Base-by-base conservation (phyloP, 441 rosid species). In the Hura crepitans region DNA sequence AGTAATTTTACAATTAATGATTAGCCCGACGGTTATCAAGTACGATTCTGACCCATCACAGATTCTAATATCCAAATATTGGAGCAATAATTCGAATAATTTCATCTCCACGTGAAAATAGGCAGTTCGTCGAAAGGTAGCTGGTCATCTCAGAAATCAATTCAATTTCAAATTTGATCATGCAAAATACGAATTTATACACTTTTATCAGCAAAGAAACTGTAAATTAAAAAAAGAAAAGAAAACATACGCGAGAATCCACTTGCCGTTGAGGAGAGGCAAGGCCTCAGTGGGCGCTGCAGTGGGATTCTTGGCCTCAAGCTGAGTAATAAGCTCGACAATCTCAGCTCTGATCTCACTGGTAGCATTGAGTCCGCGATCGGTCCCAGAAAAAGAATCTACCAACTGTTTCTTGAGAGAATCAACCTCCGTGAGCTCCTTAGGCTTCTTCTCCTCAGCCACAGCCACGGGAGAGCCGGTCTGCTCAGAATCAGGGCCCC, bases 271-370 rank as follows among this genome's bases (percentile, higher is more conserved):
- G 82, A 94, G 94, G 60, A 85, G 82, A 77, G 85, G 46, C 75
- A 94, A 73, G 55, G 97, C 96, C 45, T 92, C 90, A 39, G 89
- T 94, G 0, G 99, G 97, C 0, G 88, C 89, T 0, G 97, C 85
- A 1, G 86, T 92, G 30, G 99, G 98, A 79, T 94, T 94, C 81
- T 76, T 88, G 13, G 92, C 85, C 77, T 94, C 98, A 5, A 94
- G 90, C 86, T 85, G 90, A 14, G 96, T 89, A 35, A 92, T 94
- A 35, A 92, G 94, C 79, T 94, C 99, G 15, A 88, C 86, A 68
- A 94, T 82, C 87, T 92, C 99, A 3, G 87, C 97, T 78, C 94
- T 81, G 61, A 96, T 92, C 77, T 94, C 97, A 73, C 93, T 90
- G 17, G 81, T 80, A 49, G 91, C 97, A 55, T 45, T 81, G 65